A percentile compares a stretch with the other conserved stretches of the same genome.
Evolutionary conservation across 192 early-diverging fungal genomes (phyloP).

Genomic region (Geranomyces variabilis): DNA sequence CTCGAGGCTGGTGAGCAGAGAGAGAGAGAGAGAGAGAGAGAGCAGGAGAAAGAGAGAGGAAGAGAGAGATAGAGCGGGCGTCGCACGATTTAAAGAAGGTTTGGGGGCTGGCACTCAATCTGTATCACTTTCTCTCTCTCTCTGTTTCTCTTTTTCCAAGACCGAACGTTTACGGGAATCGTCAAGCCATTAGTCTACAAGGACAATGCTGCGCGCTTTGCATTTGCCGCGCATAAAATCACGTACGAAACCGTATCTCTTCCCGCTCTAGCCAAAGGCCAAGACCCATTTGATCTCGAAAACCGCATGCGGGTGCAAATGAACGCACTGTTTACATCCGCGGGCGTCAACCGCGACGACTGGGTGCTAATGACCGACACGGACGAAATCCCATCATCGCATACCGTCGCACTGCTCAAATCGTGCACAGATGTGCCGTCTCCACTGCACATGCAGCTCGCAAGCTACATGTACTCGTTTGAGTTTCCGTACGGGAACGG

Average conservation of each 20-base stretch:
- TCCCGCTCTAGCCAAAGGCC: slow-evolving; percentile 27
- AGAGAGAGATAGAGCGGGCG: too few relatives aligned
- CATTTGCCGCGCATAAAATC: slow-evolving; percentile 59
- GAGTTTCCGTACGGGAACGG: slow-evolving; percentile 53
- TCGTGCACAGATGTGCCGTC: slow-evolving; percentile 52
- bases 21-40: too few relatives aligned
- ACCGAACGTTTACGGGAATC: slow-evolving; percentile 9
- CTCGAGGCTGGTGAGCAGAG: slow-evolving; percentile 48
- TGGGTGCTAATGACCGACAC: slow-evolving; percentile 59
- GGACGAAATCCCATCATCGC: slow-evolving; percentile 58
- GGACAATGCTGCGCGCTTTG: slow-evolving; percentile 53
- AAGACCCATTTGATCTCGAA: slow-evolving; percentile 57
- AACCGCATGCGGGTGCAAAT: slow-evolving; percentile 45
- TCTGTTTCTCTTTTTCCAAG: neutral
- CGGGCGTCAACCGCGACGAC: slow-evolving; percentile 43
- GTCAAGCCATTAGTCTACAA: slow-evolving; percentile 52
- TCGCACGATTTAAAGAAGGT: too few relatives aligned
- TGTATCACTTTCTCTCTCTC: too few relatives aligned
- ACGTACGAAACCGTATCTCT: slow-evolving; percentile 42
- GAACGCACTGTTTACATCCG: slow-evolving; percentile 43
- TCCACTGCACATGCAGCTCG: slow-evolving; percentile 53
- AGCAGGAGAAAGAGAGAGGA: too few relatives aligned
- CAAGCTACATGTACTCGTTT: slow-evolving; percentile 64
- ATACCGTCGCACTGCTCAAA: slow-evolving; percentile 50
- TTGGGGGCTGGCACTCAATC: too few relatives aligned